Conservation (phyloP, 345 rosid species). For the Bretschneidera sinensis region DNA sequence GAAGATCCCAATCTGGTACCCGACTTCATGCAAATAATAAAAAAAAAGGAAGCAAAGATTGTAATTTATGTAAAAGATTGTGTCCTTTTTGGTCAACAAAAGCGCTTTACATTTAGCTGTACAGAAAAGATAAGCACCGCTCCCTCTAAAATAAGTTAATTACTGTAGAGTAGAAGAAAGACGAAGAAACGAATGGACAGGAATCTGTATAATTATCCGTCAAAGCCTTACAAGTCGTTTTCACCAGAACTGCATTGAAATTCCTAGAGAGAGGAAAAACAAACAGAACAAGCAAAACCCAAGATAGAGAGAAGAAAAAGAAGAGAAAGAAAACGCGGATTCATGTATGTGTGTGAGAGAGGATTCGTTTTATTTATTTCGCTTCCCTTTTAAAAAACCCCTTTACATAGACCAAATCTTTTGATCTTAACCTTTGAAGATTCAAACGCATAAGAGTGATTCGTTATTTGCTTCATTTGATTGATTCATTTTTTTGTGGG, state of each 20-base stretch:
- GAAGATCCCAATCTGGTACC: no score
- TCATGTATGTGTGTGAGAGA: no score
- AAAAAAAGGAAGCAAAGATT: no score
- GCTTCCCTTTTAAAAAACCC: neutral
- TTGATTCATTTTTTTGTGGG: neutral
- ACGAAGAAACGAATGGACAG: conserved; percentile 13
- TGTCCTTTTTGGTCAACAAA: no score
- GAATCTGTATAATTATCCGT: conserved; percentile 15
- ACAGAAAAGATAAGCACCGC: no score
- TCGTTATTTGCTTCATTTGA: no score
- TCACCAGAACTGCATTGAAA: conserved; percentile 13
- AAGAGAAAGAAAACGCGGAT: neutral
- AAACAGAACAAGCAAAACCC: neutral
- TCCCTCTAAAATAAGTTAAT: no score
- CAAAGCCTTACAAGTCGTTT: conserved; percentile 22
- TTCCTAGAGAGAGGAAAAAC: neutral
- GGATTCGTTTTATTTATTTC: neutral
- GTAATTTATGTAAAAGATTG: no score
- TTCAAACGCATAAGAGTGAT: conserved; percentile 16
- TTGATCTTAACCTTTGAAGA: conserved; percentile 13
- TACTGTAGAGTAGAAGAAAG: neutral
- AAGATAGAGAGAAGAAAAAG: neutral
- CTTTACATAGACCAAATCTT: conserved; percentile 6
- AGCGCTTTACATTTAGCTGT: no score
- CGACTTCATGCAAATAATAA: no score